phyloP scores from a whole-genome alignment of 305 asterid genomes.

The Stenogyne calaminthoides region DNA sequence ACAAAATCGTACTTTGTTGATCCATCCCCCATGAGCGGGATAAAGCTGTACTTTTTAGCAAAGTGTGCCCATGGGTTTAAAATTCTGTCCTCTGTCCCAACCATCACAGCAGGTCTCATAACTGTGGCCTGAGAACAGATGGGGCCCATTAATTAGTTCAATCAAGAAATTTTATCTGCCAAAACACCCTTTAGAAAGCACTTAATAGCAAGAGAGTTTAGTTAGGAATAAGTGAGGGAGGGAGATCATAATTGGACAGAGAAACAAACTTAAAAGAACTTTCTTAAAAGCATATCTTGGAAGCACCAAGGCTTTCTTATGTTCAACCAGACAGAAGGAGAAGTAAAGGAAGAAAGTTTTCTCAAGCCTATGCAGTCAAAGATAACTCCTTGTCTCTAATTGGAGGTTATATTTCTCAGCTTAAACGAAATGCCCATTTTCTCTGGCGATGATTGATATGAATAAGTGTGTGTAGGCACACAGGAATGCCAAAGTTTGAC shows the following conservation, averaged over 20 bases:
- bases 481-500: background rate
- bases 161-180: conserved; percentile 23
- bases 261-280: background rate
- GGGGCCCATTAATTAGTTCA: conserved; percentile 31
- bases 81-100: conserved; percentile 96
- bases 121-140: conserved; percentile 74
- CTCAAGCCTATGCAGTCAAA: background rate
- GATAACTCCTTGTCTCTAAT: background rate
- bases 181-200: conserved; percentile 1
- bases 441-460: background rate
- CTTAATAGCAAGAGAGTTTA: background rate
- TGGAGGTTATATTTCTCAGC: background rate
- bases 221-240: background rate
- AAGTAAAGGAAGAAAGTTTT: background rate
- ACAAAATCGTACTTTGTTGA: conserved; percentile 63
- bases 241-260: background rate
- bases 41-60: conserved; percentile 79
- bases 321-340: background rate
- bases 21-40: conserved; percentile 91
- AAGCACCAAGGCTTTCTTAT: background rate
- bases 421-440: background rate
- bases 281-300: background rate
- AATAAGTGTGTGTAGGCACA: background rate
- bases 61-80: conserved; percentile 94
- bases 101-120: conserved; percentile 91